Base-by-base conservation (phyloP, 2,329 filamentous ascomycete genomes). In the Aspergillus spinulosporus region DNA sequence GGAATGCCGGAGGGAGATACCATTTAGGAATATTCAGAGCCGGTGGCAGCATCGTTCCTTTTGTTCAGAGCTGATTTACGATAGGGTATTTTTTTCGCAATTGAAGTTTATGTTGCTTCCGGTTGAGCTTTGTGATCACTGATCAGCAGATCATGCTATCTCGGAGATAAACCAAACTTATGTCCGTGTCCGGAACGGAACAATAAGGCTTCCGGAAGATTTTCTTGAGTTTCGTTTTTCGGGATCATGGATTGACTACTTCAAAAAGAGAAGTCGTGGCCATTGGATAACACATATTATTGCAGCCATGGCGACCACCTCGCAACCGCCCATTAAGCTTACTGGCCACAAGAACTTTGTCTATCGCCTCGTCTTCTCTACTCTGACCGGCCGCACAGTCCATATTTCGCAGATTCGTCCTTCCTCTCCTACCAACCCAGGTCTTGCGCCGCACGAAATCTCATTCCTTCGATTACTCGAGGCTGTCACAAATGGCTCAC, bases 391-490 rank as follows among this genome's bases (percentile, higher is more conserved):
- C 64, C 86, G 88, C 37, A 87, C 94, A 2, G 79, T 97, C 54
- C 92, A 93, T 76, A 93, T 99, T 72, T 94, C 93, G 52, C 89
- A 94, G 75, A 97, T 99, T 77, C 90, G 94, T 68, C 86, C 90
- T 62, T 85, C 88, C 12, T 96, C 91, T 42, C 87, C 89, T 46
- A 92, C 90, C 40, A 87, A 89, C 66, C 92, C 94, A 1, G 94
- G 94, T 67, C 88, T 99, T 53, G 88, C 90, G 52, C 88, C 91
- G 48, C 89, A 96, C 78, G 94, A 99, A 77, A 87, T 97, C 67
- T 97, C 94, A 46, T 93, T 99, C 74, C 84, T 99, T 32, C 92
- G 94, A 56, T 88, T 99, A 14, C 87, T 99, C 69, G 94, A 97
- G 74, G 84, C 90, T 64, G 83, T 99, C 67, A 99, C 94, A 69